Evolutionary conservation across 441 rosid species (phyloP).

Genomic region (Euphorbia corollata): DNA sequence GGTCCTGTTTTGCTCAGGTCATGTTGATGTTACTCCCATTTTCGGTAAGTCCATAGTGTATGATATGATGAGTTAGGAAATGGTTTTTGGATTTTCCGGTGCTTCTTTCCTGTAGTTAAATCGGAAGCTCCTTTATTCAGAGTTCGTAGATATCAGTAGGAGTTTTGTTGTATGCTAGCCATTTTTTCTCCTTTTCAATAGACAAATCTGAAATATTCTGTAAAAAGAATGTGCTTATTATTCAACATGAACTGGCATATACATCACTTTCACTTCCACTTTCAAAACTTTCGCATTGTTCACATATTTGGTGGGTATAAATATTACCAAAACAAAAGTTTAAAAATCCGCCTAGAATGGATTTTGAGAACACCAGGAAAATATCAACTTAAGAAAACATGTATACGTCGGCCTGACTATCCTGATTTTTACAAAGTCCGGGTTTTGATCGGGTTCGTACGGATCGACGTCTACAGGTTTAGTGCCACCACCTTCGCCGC

Average conservation of each 20-base stretch:
- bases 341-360: too few relatives aligned
- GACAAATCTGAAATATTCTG: conserved; percentile 10
- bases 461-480: background rate
- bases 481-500: conserved; percentile 21
- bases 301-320: too few relatives aligned
- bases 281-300: background rate
- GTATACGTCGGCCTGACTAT: too few relatives aligned
- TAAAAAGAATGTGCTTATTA: conserved; percentile 15
- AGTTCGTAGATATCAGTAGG: conserved; percentile 21
- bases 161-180: conserved; percentile 35
- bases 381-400: too few relatives aligned
- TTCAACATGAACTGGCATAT: conserved; percentile 11
- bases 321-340: too few relatives aligned
- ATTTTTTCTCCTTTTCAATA: background rate
- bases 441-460: too few relatives aligned
- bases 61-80: conserved; percentile 14
- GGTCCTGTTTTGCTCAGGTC: conserved; percentile 83
- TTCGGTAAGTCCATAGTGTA: conserved; percentile 28
- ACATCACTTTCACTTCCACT: background rate
- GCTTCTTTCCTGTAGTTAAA: conserved; percentile 22
- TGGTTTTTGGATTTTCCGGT: conserved; percentile 25
- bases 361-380: too few relatives aligned
- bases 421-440: too few relatives aligned
- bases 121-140: conserved; percentile 25
- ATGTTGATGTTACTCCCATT: conserved; percentile 37